These are phyloP conservation scores for Populus trichocarpa DNA, from an alignment of 441 rosid genomes.

Conservation along the genomic window DNA sequence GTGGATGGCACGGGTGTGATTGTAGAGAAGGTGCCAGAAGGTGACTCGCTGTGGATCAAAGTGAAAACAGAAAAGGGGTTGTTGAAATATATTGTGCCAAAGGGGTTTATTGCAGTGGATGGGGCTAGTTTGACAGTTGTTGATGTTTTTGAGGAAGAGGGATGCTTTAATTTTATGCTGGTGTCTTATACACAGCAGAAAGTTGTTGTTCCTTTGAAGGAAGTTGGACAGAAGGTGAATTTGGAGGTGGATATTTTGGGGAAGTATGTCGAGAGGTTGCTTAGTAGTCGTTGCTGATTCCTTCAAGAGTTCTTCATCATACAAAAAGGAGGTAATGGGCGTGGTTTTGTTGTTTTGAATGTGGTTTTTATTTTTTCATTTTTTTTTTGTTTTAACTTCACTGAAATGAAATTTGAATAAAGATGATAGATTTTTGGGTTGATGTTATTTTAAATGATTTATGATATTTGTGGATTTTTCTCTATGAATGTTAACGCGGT, in stretches of 20 bases:
- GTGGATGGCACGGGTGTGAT: slow-evolving; percentile 91
- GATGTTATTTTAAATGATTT: neutral
- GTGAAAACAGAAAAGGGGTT: slow-evolving; percentile 49
- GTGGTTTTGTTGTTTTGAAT: neutral
- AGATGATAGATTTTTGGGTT: neutral
- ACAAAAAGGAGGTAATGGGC: slow-evolving; percentile 17
- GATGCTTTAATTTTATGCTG: slow-evolving; percentile 77
- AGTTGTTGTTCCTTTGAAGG: slow-evolving; percentile 66
- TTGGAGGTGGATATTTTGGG: slow-evolving; percentile 90
- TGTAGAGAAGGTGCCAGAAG: slow-evolving; percentile 52
- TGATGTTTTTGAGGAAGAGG: slow-evolving; percentile 70
- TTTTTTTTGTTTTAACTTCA: no score
- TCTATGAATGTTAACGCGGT: neutral
- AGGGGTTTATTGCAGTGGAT: slow-evolving; percentile 82
- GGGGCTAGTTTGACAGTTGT: slow-evolving; percentile 92
- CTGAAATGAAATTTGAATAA: slow-evolving; percentile 2
- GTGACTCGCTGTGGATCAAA: slow-evolving; percentile 81
- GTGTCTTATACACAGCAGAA: slow-evolving; percentile 80
- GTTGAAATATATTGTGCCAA: slow-evolving; percentile 72
- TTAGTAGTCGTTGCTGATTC: slow-evolving; percentile 56
- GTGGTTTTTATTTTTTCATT: no score
- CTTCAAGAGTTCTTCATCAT: slow-evolving; percentile 7
- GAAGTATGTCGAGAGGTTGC: slow-evolving; percentile 88
- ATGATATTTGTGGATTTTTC: neutral
- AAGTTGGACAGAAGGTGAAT: slow-evolving; percentile 77